Evolutionary conservation across 805 yeast genomes (phyloP).

Genomic region (Candida quercuum): DNA sequence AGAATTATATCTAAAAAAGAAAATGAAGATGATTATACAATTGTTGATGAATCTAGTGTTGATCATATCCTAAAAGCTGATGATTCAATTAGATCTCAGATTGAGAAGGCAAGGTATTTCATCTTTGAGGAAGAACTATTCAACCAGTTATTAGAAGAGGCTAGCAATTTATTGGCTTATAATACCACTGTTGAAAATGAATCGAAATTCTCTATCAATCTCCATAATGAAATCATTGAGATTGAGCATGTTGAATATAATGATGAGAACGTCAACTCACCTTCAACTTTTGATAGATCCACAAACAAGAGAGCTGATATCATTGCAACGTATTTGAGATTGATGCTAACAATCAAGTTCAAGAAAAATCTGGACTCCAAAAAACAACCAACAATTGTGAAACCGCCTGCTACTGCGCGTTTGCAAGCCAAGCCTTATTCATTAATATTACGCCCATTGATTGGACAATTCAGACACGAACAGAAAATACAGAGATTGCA

Average conservation of each 20-base stretch:
- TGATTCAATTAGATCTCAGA: conserved; percentile 45
- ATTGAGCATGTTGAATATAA: conserved; percentile 53
- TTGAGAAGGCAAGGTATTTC: conserved; percentile 63
- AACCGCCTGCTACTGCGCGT: conserved; percentile 2
- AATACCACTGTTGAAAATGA: conserved; percentile 61
- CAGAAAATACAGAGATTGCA: conserved; percentile 26
- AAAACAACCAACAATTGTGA: conserved; percentile 17
- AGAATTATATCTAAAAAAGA: conserved; percentile 51
- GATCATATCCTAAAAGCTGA: conserved; percentile 16
- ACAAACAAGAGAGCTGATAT: conserved; percentile 31
- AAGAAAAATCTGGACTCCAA: conserved; percentile 29
- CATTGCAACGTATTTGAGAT: conserved; percentile 27
- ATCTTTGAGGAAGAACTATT: conserved; percentile 89
- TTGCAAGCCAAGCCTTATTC: conserved; percentile 33
- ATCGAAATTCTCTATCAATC: conserved; percentile 59
- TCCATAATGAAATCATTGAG: conserved; percentile 63
- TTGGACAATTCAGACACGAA: conserved; percentile 56
- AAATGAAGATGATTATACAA: conserved; percentile 42
- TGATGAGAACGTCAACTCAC: conserved; percentile 25
- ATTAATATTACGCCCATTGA: conserved; percentile 47
- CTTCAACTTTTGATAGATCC: conserved; percentile 23
- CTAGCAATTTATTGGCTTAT: conserved; percentile 59
- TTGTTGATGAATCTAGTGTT: conserved; percentile 51
- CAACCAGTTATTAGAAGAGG: conserved; percentile 72
- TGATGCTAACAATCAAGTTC: conserved; percentile 32